Base-by-base conservation (phyloP, 331 rosid genomes). In the Quercus phellos region DNA sequence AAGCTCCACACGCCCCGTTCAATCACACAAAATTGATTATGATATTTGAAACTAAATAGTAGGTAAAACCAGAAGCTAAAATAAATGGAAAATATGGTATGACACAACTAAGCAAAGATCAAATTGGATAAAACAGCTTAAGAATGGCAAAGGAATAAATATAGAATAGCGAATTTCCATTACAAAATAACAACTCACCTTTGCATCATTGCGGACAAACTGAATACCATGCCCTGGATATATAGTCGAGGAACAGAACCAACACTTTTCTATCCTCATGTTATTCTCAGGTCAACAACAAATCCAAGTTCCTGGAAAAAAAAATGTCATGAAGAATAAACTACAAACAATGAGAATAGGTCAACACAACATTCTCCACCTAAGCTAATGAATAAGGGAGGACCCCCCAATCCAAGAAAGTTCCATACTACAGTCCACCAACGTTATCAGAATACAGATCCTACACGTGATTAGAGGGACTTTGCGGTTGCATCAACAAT, bases 211-310 rank as follows among this genome's bases (percentile, higher is more conserved):
- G 21, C 98, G 98, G 77, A 94, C 94, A 81, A 87, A 91, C 82
- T 90, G 96, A 80, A 90, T 91, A 68, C 98, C 97, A 34, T 91
- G 98, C 51, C 98, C 97, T 35, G 98, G 97, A 72, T 91, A 91
- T 61, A 89, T 4, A 0, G 98, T 86, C 0, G 91, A 92, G 22
- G 98, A 94, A 85, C 97, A 94, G 73, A 94, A 94, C 94, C 94
- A 94, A 77, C 97, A 94, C 73, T 94, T 94, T 87, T 92, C 96
- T 82, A 94, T 85, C 86, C 96, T 92, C 96, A 94, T 92, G 43
- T 70, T 71, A 54, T 63, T 79, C 60, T 51, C 66, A 42, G 51
- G 7, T 61, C 54, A 79, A 16, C 14, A 72, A 16, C 64, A 79
- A 70, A 68, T 74, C 59, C 55, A 51, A 63, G 51, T 55, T 80